Base-by-base conservation (phyloP, 495 filamentous ascomycete genomes). In the Tuber magnatum region DNA sequence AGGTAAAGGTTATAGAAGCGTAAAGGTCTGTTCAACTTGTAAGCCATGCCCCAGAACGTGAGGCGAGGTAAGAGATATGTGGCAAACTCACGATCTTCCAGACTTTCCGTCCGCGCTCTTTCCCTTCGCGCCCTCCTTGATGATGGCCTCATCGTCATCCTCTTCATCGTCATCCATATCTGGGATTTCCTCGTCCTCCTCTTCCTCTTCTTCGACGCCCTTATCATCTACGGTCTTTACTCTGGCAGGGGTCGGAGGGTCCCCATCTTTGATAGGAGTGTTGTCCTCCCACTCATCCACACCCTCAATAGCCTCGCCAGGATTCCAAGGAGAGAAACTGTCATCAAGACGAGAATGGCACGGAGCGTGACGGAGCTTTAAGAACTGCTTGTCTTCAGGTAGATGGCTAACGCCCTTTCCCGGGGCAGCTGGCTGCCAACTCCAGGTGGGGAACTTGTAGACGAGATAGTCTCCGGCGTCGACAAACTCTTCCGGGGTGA, bases 91-190 rank as follows among this genome's bases (percentile, higher is more conserved):
- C 94, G 91, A 89, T 78, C 89, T 89, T 65, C 56, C 56, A 7
- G 35, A 87, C 72, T 22, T 76, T 77, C 68, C 74, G 73, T 22
- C 77, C 71, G 28, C 86, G 86, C 38, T 81, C 84, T 72, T 89
- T 88, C 5, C 87, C 86, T 75, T 83, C 35, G 70, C 69, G n/a
- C 73, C 41, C 81, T 97, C 95, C 5, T 92, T 86, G 77, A 99
- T 97, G 82, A 99, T 98, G 39, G 95, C 95, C 85, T 97, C 94
- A 78, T 97, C 93, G 76, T 97, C 93, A 75, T 98, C 95, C 78
- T 98, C 94, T 74, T 94, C 92, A 73, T 97, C 94, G 81, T 99
- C 95, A 80, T 98, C 95, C 92, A 97, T 97, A 83, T 98, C 95
- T 0, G 94, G 94, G 75, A 97, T 97, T 81, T 97, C 95, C 69